These are phyloP conservation scores for Trichoderma citrinoviride DNA, from an alignment of 2,329 filamentous ascomycete genomes.

Conservation along the genomic window DNA sequence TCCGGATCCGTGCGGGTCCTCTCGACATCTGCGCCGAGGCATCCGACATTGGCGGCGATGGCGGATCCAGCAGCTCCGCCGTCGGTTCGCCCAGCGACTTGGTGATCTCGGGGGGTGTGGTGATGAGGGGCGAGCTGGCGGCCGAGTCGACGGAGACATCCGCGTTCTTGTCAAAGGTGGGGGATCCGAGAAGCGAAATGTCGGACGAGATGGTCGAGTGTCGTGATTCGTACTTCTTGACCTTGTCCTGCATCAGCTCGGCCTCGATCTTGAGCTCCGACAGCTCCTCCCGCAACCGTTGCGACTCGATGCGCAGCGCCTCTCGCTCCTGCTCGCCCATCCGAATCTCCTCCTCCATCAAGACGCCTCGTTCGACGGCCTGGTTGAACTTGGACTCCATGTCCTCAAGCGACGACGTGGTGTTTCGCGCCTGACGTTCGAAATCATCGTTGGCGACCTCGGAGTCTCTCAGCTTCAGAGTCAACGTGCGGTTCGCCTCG, in stretches of 20 bases:
- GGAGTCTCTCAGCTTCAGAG: conserved; percentile 84
- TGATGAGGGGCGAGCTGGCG: conserved; percentile 86
- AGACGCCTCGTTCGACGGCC: conserved; percentile 83
- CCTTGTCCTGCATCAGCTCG: conserved; percentile 90
- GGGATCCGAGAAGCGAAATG: conserved; percentile 63
- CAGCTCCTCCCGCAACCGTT: conserved; percentile 85
- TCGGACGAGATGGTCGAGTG: conserved; percentile 61
- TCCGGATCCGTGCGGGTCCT: conserved; percentile 43
- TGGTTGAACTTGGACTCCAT: conserved; percentile 97
- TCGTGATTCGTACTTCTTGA: conserved; percentile 66
- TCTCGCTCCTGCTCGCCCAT: conserved; percentile 90
- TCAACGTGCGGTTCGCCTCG: conserved; percentile 76
- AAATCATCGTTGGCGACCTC: conserved; percentile 99
- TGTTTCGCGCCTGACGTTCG: conserved; percentile 92
- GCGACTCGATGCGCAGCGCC: conserved; percentile 80
- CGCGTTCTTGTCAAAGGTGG: conserved; percentile 68
- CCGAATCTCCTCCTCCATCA: conserved; percentile 94
- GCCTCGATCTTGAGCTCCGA: conserved; percentile 92
- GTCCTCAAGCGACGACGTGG: conserved; percentile 92
- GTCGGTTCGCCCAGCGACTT: conserved; percentile 61
- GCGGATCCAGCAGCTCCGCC: conserved; percentile 74
- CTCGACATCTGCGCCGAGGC: conserved; percentile 61
- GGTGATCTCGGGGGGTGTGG: conserved; percentile 69
- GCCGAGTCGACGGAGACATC: conserved; percentile 76
- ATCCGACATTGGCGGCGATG: conserved; percentile 92